Base-by-base conservation (phyloP, 1,139 yeast species). In the Hemisphaericaspora lyxosophila region DNA sequence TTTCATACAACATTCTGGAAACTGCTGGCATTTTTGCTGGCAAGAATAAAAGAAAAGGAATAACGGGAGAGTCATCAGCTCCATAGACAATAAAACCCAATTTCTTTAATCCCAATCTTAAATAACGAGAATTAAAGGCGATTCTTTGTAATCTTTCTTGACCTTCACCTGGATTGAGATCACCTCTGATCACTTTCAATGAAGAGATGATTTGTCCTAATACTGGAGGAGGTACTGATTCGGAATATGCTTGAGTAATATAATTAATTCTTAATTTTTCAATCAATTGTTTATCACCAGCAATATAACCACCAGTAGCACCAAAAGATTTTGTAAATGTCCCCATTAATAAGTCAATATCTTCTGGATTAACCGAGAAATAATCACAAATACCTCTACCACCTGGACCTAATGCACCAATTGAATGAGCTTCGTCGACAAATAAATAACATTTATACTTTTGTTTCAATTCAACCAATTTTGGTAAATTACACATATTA, bases 291-390 rank as follows among this genome's bases (percentile, higher is more conserved):
- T 79, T 75, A 48, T 75, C 74, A 37, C 85, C 95, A 16, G 96
- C 94, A 48, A 92, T 71, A 59, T 92, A 92, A 34, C 98, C 99
- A 55, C 99, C 99, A 33, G 97, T 89, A 20, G 98, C 97, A 56
- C 99, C 98, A 62, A 92, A 92, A 5, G 97, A 88, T 65, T 92
- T 92, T 38, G 98, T 94, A 42, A 94, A 77, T 7, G 99, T 92
- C 35, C 99, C 99, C 99, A 92, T 92, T 50, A 92, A 68, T 45
- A 94, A 68, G 63, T 92, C 99, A 38, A 92, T 73, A 36, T 79
- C 77, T 15, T 68, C 60, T 27, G 97, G 92, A 48, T 81, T 78
- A 40, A 92, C 78, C 34, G 83, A 83, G 58, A 85, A 92, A 63
- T 87, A 87, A 59, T 94, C 97, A 66, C 97, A 90, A 26, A 92